A percentile compares a stretch with the other conserved stretches of the same genome.
Evolutionary conservation across 139 green algal genomes (phyloP).

Genomic region (Chlamydomonas sphaeroides): DNA sequence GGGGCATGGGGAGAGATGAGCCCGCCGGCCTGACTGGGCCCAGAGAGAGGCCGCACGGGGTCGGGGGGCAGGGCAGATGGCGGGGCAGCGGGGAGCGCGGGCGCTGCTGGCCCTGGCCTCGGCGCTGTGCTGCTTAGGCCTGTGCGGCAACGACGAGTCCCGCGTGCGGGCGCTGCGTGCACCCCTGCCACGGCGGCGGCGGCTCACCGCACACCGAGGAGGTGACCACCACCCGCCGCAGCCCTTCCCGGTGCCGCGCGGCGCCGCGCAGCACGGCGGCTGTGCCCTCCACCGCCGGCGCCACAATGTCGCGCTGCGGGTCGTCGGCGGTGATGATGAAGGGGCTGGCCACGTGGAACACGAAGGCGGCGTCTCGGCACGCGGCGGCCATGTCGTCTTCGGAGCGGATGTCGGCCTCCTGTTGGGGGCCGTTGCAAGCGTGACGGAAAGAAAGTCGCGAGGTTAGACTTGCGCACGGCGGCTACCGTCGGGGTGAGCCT

Average conservation of each 20-base stretch:
- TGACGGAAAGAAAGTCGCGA: not conserved
- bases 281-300: slow-evolving; percentile 73
- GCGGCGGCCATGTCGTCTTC: slow-evolving; percentile 32
- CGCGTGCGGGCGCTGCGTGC: too few relatives aligned
- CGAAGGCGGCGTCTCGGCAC: slow-evolving; percentile 52
- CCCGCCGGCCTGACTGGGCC: too few relatives aligned
- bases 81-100: too few relatives aligned
- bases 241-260: slow-evolving; percentile 49
- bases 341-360: slow-evolving; percentile 84
- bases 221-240: slow-evolving; percentile 75
- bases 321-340: slow-evolving; percentile 57
- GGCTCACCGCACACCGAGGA: slow-evolving; percentile 69
- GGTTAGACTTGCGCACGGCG: too few relatives aligned
- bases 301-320: slow-evolving; percentile 64
- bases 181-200: too few relatives aligned
- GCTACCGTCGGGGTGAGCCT: not conserved
- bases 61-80: too few relatives aligned
- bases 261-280: slow-evolving; percentile 69
- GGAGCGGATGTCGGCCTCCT: slow-evolving; percentile 27
- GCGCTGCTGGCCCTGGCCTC: too few relatives aligned
- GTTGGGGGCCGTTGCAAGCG: not conserved
- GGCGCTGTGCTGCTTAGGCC: not conserved
- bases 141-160: not conserved
- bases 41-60: too few relatives aligned
- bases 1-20: too few relatives aligned